Evolutionary conservation across 139 green algal species (phyloP), one percentile per base, ranked within the genome.

Genomic region (Asterochloris sp.): DNA sequence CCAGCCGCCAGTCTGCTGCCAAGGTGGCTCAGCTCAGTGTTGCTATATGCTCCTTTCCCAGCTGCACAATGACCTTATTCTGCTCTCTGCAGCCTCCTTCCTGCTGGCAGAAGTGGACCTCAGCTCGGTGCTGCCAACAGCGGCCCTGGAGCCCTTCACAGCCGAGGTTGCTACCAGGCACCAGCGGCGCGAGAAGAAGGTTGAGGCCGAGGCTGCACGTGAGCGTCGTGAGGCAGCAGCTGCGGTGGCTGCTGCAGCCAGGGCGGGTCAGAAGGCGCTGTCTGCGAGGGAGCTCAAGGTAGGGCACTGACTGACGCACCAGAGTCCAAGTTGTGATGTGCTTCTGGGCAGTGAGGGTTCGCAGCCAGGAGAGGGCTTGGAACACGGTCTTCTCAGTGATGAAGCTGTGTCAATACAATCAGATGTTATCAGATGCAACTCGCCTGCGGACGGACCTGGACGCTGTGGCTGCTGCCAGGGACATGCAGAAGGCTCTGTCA

Each of bases 121-220:
- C 11, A 29, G 62, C 9, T 47, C 24, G 14, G 71, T 94, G 78
- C 76, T 96, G 69, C 88, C 89, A 23, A 14, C 47, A 60, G 90
- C 89, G 13, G 73, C 88, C n/a, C 84, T 97, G 62, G 89, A 86
- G 28, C 87, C 91, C 10, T 96, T 97, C 78, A 81, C 82, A 0
- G 90, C 92, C 6, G 93, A 97, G 88, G 82, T 96, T 69, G 74
- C 62, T 4, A 80, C 79, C 28, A 85, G 93, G 0, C 89, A 91
- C 27, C 85, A 87, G 73, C 83, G 86, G 24, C 87, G 92, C 4
- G 78, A 82, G 29, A 83, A 90, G 61, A 79, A 84, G 16, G 82
- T 71, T n/a, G 62, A 69, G 27, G 12, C 75, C 76, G 13, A 77
- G 77, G 76, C 82, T 74, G 19, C 76, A 62, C 26, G 64, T 83